Base-by-base conservation (phyloP, 2,329 filamentous ascomycete genomes). In the Aspergillus spinulosporus region DNA sequence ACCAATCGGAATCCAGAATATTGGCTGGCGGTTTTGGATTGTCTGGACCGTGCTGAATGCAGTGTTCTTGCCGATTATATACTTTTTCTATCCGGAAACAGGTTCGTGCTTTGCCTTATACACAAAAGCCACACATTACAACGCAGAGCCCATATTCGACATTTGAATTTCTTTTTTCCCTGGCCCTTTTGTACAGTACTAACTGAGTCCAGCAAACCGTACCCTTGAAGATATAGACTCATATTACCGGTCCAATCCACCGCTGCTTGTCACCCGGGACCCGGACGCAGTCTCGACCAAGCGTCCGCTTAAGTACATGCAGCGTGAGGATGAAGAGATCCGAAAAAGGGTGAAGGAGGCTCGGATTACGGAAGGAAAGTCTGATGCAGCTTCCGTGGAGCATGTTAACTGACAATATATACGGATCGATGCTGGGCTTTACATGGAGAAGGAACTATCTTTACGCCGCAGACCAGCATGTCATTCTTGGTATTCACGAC, bases 51-150 rank as follows among this genome's bases (percentile, higher is more conserved):
- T 77, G 1, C 69, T 78, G 63, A 80, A 81, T 57, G 75, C 70
- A 5, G 62, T 66, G 2, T 82, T 82, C 60, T 68, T 83, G 0
- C 80, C 79, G 1, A 72, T 77, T 9, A 72, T 80, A 11, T 80
- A 80, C 60, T 68, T 74, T 49, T 62, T 74, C 39, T 74, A 73
- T 36, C 70, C 72, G 0, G 69, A 74, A 43, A 73, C 69, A 49
- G 66, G 42, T 44, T 29, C 14, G 42, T 44, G 9, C 9, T 6
- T 21, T 5, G 4, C 11, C 9, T 37, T 21, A 21, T 21, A 21
- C 21, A 21, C 21, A 21, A 21, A 21, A 21, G 21, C 21, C 21
- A 21, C 21, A 21, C 21, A 21, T 21, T 21, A 21, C 21, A 21
- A 21, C 21, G 21, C 21, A 21, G 21, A 21, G 21, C 21, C 21